phyloP scores from a whole-genome alignment of 257 asterid species.

The Capsicum pubescens region DNA sequence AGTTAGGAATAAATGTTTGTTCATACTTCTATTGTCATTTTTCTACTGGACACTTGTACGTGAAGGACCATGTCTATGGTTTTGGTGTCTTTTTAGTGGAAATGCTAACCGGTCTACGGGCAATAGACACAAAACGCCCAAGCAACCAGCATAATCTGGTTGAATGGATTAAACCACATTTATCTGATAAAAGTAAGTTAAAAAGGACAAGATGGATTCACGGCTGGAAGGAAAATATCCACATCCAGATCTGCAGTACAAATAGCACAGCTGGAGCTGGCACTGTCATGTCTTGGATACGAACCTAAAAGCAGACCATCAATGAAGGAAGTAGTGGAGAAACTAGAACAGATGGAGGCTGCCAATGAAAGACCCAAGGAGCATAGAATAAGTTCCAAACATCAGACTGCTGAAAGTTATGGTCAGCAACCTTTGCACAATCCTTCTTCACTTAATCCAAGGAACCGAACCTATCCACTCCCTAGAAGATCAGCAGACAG shows the following conservation, averaged over 20 bases:
- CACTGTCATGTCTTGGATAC: conserved; percentile 49
- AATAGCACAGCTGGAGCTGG: background rate
- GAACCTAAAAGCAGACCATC: conserved; percentile 64
- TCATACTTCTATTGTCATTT: background rate
- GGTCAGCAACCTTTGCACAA: background rate
- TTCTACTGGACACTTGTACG: conserved; percentile 30
- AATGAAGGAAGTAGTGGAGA: conserved; percentile 61
- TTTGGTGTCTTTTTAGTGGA: conserved; percentile 2
- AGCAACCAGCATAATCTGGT: conserved; percentile 47
- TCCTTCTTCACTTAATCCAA: conserved; percentile 28
- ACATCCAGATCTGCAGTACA: conserved; percentile 54
- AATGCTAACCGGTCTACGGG: conserved; percentile 33
- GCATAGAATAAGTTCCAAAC: conserved; percentile 35
- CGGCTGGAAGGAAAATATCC: conserved; percentile 60
- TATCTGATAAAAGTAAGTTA: background rate
- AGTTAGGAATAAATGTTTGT: background rate
- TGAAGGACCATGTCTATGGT: background rate
- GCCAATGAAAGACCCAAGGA: conserved; percentile 49
- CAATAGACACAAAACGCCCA: conserved; percentile 56
- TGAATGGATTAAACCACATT: conserved; percentile 67
- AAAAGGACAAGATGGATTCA: conserved; percentile 44
- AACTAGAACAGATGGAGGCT: conserved; percentile 43
- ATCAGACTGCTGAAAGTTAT: conserved; percentile 33
- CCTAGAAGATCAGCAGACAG: no score
- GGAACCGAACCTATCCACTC: no score